These are phyloP conservation scores for Isabelozyma pseudorhagii DNA, from an alignment of 805 yeast species.

Conservation along the genomic window DNA sequence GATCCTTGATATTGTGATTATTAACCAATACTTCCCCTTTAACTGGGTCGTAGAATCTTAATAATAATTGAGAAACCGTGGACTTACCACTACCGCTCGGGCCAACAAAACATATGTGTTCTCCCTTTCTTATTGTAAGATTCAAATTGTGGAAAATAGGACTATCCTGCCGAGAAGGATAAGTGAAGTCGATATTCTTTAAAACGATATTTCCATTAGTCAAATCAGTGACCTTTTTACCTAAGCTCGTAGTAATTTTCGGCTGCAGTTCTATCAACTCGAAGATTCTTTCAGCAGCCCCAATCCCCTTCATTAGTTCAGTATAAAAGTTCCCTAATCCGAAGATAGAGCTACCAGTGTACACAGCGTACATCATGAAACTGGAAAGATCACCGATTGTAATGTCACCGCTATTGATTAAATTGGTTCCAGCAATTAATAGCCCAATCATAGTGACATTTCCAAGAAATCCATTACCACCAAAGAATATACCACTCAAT, in stretches of 20 bases:
- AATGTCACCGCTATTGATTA: constrained; percentile 74
- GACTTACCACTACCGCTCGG: constrained; percentile 98
- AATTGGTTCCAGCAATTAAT: constrained; percentile 73
- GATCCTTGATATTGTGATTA: constrained; percentile 55
- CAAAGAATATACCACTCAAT: constrained; percentile 71
- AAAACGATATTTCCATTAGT: constrained; percentile 57
- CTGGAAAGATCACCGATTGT: constrained; percentile 88
- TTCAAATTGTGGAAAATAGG: constrained; percentile 60
- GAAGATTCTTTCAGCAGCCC: constrained; percentile 89
- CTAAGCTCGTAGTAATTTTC: constrained; percentile 61
- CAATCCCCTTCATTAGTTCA: constrained; percentile 95
- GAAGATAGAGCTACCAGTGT: constrained; percentile 88
- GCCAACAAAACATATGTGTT: constrained; percentile 90
- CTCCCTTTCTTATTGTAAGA: constrained; percentile 69
- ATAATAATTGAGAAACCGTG: constrained; percentile 72
- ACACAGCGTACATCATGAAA: constrained; percentile 93
- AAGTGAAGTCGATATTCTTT: constrained; percentile 61
- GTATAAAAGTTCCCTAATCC: constrained; percentile 89
- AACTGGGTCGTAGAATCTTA: constrained; percentile 80
- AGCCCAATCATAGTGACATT: constrained; percentile 76
- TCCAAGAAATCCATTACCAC: constrained; percentile 81
- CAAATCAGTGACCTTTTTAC: constrained; percentile 42
- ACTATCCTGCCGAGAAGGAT: constrained; percentile 81
- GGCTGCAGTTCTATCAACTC: constrained; percentile 82
- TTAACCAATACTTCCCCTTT: constrained; percentile 65